These are phyloP conservation scores for Noccaea caerulescens DNA, from an alignment of 345 rosid genomes.

Conservation along the genomic window DNA sequence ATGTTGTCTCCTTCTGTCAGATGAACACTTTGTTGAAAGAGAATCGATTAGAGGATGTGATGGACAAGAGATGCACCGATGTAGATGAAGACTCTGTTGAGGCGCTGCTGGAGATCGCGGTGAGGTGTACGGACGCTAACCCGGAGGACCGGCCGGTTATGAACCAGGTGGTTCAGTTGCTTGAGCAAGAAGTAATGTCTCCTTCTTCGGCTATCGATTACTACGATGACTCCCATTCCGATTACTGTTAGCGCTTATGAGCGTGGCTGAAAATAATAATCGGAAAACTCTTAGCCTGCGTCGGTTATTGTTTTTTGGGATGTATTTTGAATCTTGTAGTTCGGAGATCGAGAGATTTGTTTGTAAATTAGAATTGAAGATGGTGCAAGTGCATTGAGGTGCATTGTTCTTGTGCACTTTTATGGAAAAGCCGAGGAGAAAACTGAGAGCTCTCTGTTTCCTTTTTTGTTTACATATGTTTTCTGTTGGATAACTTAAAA, in stretches of 20 bases:
- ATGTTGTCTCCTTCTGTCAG: constrained; percentile 33
- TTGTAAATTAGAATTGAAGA: constrained; percentile 36
- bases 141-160: constrained; percentile 82
- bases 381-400: constrained; percentile 25
- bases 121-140: constrained; percentile 76
- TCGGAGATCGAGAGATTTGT: constrained; percentile 3
- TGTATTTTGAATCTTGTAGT: constrained; percentile 11
- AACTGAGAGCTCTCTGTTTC: not conserved
- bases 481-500: no score
- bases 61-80: constrained; percentile 67
- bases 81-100: constrained; percentile 74
- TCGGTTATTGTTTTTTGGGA: not conserved
- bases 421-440: not conserved
- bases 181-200: constrained; percentile 91
- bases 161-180: constrained; percentile 87
- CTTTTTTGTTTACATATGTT: no score
- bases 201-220: constrained; percentile 81
- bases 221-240: constrained; percentile 83
- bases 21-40: constrained; percentile 82
- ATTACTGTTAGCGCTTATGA: constrained; percentile 51
- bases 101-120: constrained; percentile 80
- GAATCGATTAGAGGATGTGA: constrained; percentile 69
- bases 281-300: not conserved
- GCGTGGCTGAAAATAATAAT: not conserved
- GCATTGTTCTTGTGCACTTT: constrained; percentile 36